Conservation (phyloP, 2,329 filamentous ascomycete genomes). For the Apiospora koreana region DNA sequence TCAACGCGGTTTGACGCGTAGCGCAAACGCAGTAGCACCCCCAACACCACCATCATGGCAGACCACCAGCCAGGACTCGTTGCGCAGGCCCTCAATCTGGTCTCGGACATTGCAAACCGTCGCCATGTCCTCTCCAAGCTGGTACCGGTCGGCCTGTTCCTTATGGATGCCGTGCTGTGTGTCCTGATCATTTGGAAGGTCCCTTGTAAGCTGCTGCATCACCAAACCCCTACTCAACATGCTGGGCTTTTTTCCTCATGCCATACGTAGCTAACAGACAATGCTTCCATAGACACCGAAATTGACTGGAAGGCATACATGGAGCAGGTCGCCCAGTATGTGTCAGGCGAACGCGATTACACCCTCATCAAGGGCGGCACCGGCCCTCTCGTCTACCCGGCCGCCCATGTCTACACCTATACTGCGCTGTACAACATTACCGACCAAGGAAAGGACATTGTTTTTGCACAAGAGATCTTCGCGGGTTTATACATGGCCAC, state of each 20-base stretch:
- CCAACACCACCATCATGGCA: background rate
- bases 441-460: constrained; percentile 72
- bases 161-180: constrained; percentile 73
- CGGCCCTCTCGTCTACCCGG: constrained; percentile 93
- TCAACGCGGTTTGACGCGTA: background rate
- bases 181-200: constrained; percentile 76
- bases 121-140: constrained; percentile 50
- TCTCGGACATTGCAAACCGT: constrained; percentile 47
- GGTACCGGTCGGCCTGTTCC: constrained; percentile 63
- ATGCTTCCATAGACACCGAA: constrained; percentile 69
- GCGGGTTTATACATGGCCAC: constrained; percentile 75
- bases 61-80: constrained; percentile 22
- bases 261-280: background rate
- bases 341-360: constrained; percentile 87
- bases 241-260: background rate
- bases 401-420: constrained; percentile 91
- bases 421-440: constrained; percentile 77
- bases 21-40: background rate
- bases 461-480: constrained; percentile 83
- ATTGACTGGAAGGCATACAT: constrained; percentile 99
- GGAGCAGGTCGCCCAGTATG: constrained; percentile 81
- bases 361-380: constrained; percentile 82
- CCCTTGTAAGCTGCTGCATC: constrained; percentile 64
- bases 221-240: background rate
- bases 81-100: constrained; percentile 31